Conservation (phyloP, 352 stramenopile genomes). For the Phytophthora chlamydospora region DNA sequence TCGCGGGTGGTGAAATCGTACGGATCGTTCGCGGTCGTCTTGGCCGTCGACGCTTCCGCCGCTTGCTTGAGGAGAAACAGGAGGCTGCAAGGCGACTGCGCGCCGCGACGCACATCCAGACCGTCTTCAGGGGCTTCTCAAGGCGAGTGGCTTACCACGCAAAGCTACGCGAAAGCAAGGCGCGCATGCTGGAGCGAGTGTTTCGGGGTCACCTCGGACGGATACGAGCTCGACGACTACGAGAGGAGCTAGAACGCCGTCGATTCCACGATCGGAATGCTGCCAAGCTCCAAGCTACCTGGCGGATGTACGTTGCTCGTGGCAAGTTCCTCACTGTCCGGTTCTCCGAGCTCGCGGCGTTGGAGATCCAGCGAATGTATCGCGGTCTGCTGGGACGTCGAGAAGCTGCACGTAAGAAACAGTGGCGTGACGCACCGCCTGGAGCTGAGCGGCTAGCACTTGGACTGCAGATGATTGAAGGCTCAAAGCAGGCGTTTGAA, state of each 20-base stretch:
- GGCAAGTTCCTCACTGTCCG: constrained; percentile 71
- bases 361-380: constrained; percentile 92
- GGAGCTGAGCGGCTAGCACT: constrained; percentile 91
- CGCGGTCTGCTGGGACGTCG: constrained; percentile 82
- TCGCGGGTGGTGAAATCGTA: constrained; percentile 69
- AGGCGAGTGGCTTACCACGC: constrained; percentile 55
- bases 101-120: constrained; percentile 63
- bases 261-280: constrained; percentile 63
- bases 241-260: constrained; percentile 45
- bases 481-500: constrained; percentile 93
- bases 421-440: constrained; percentile 88
- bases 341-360: constrained; percentile 76
- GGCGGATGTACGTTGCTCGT: constrained; percentile 82
- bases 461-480: constrained; percentile 92
- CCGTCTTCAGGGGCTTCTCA: constrained; percentile 66
- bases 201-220: constrained; percentile 75
- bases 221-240: constrained; percentile 40
- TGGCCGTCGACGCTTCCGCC: constrained; percentile 55
- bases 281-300: constrained; percentile 88
- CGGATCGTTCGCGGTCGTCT: constrained; percentile 65
- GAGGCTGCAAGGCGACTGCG: constrained; percentile 27
- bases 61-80: constrained; percentile 25
- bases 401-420: constrained; percentile 66
- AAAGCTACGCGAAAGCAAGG: constrained; percentile 55
- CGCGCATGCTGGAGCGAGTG: constrained; percentile 64